Percentiles rank a stretch among this genome's conserved stretches.
Conservation (phyloP, 1,139 yeast genomes). For the Yamadazyma pseudoaaseri region DNA sequence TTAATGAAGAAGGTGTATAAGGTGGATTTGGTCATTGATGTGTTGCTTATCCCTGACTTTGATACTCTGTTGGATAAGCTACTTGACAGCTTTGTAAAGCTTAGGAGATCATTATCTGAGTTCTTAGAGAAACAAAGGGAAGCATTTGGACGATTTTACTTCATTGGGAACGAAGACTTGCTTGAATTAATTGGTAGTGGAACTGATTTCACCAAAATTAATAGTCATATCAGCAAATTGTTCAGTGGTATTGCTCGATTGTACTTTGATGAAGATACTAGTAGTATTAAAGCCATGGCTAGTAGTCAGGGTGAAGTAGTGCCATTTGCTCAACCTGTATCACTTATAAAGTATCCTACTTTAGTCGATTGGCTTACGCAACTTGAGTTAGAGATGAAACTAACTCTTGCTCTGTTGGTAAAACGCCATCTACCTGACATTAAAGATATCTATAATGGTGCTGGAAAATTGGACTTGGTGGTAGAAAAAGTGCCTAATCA, state of each 20-base stretch:
- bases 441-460: slow-evolving; percentile 12
- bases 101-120: slow-evolving; percentile 69
- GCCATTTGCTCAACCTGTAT: slow-evolving; percentile 41
- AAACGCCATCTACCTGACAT: slow-evolving; percentile 10
- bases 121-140: slow-evolving; percentile 81
- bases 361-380: slow-evolving; percentile 64
- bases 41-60: slow-evolving; percentile 53
- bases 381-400: slow-evolving; percentile 55
- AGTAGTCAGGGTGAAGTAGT: slow-evolving; percentile 70
- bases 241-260: slow-evolving; percentile 63
- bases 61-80: slow-evolving; percentile 48
- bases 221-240: slow-evolving; percentile 68
- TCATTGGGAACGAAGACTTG: slow-evolving; percentile 88
- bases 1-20: slow-evolving; percentile 53
- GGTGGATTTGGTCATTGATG: slow-evolving; percentile 55
- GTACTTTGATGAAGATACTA: slow-evolving; percentile 33
- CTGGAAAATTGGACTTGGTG: slow-evolving; percentile 6
- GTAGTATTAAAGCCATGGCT: slow-evolving; percentile 44
- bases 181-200: slow-evolving; percentile 78
- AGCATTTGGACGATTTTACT: slow-evolving; percentile 77
- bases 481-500: slow-evolving; percentile 53
- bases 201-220: slow-evolving; percentile 46
- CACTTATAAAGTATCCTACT: slow-evolving; percentile 39
- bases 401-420: slow-evolving; percentile 40
- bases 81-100: slow-evolving; percentile 53